phyloP scores from a whole-genome alignment of 1,139 yeast species.

The Diutina neorugosa region DNA sequence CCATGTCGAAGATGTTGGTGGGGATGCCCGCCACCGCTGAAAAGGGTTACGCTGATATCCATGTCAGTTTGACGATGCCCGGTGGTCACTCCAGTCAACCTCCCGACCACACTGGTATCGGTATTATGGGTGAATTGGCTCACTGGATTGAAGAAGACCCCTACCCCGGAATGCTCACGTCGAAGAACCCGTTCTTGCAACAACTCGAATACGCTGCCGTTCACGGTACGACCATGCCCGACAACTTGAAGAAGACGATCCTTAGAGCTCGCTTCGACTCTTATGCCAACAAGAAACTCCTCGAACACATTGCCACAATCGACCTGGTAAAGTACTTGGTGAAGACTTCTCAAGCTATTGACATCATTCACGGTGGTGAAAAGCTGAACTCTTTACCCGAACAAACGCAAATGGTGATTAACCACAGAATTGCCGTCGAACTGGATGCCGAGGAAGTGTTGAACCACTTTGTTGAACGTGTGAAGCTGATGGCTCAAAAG shows the following conservation, averaged over 20 bases:
- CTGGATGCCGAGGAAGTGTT: conserved; percentile 29
- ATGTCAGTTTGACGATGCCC: conserved; percentile 26
- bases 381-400: conserved; percentile 72
- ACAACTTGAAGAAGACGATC: conserved; percentile 20
- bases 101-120: conserved; percentile 36
- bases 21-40: conserved; percentile 46
- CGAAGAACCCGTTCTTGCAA: conserved; percentile 28
- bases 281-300: conserved; percentile 27
- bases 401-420: conserved; percentile 39
- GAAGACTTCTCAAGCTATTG: conserved; percentile 59
- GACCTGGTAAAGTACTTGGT: conserved; percentile 28
- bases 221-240: conserved; percentile 30
- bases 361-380: conserved; percentile 55
- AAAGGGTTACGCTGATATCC: conserved; percentile 31
- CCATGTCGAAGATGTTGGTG: conserved; percentile 31
- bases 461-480: conserved; percentile 24
- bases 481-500: conserved; percentile 28
- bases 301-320: conserved; percentile 19
- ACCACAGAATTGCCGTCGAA: conserved; percentile 49
- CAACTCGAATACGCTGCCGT: conserved; percentile 35
- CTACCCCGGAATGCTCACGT: conserved; percentile 23
- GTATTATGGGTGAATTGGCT: conserved; percentile 29
- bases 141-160: conserved; percentile 23
- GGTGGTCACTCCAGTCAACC: conserved; percentile 42
- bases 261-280: conserved; percentile 28